phyloP scores from a whole-genome alignment of 352 stramenopile species.

The Globisporangium abappressorium region DNA sequence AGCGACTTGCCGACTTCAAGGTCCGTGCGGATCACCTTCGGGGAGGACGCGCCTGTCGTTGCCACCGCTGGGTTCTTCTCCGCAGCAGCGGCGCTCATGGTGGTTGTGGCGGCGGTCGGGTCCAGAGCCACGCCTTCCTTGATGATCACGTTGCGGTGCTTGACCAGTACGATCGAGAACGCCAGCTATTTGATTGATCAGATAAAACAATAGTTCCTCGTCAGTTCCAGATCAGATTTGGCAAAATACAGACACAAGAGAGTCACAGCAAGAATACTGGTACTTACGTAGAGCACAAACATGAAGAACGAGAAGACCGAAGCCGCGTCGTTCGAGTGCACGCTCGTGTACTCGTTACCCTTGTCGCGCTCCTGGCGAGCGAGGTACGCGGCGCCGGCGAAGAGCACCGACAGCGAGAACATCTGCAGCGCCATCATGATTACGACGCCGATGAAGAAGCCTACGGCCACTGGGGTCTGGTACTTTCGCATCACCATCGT shows the following conservation, averaged over 20 bases:
- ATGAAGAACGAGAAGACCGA: conserved; percentile 87
- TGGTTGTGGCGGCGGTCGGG: conserved; percentile 21
- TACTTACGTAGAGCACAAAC: conserved; percentile 82
- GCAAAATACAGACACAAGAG: not conserved
- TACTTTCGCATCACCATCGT: conserved; percentile 90
- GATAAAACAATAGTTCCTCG: not conserved
- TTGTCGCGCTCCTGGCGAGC: conserved; percentile 62
- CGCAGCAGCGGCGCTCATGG: conserved; percentile 22
- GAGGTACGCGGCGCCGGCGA: conserved; percentile 67
- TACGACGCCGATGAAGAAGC: conserved; percentile 89
- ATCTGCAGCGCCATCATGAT: conserved; percentile 90
- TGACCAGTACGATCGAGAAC: conserved; percentile 68
- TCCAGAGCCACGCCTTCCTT: conserved; percentile 59
- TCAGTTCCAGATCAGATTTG: not conserved
- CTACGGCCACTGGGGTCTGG: conserved; percentile 80
- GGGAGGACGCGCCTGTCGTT: conserved; percentile 35
- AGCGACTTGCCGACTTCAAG: conserved; percentile 55
- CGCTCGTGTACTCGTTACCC: conserved; percentile 47
- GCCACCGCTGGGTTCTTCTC: conserved; percentile 47
- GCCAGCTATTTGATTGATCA: conserved; percentile 27
- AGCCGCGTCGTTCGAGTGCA: conserved; percentile 74
- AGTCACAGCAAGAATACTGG: not conserved
- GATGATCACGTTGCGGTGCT: conserved; percentile 81
- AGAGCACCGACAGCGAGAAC: conserved; percentile 81
- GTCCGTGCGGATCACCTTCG: conserved; percentile 64